Conservation (phyloP, 768 basidiomycete species). For the Coprinellus micaceus region DNA sequence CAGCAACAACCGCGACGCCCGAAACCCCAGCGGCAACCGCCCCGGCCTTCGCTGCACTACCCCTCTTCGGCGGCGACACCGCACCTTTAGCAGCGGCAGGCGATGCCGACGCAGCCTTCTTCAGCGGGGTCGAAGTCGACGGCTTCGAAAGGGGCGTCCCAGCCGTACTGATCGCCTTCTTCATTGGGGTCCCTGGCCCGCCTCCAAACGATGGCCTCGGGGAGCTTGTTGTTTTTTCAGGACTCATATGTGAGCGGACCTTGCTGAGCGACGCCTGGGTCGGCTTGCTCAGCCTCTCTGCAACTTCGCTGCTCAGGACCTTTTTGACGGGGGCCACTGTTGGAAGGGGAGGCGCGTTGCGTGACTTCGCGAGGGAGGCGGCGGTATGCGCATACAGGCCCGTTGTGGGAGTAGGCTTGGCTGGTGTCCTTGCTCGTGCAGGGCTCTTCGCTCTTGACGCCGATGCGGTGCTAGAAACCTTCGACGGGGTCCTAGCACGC, state of each 20-base stretch:
- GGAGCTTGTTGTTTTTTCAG: neutral
- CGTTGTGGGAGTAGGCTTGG: constrained; percentile 62
- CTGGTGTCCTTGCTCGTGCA: constrained; percentile 35
- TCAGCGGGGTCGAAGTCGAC: neutral
- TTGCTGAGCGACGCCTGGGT: constrained; percentile 74
- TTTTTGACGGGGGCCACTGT: constrained; percentile 52
- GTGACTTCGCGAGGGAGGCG: constrained; percentile 70
- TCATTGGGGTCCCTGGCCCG: neutral
- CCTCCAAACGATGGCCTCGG: neutral
- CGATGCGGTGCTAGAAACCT: neutral
- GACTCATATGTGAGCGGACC: constrained; percentile 26
- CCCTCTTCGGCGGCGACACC: neutral
- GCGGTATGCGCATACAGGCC: constrained; percentile 81
- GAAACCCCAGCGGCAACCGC: neutral
- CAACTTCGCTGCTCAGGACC: constrained; percentile 47
- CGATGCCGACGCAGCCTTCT: neutral
- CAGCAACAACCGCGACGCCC: neutral
- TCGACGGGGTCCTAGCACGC: constrained; percentile 58
- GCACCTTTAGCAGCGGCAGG: neutral
- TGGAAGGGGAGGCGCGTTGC: constrained; percentile 44
- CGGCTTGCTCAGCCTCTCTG: constrained; percentile 76
- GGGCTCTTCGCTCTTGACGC: constrained; percentile 14
- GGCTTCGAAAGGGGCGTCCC: neutral
- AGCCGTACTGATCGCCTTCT: neutral
- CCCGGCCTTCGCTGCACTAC: neutral